Base-by-base conservation (phyloP, 805 yeast species). In the Blastobotrys mokoenaii region DNA sequence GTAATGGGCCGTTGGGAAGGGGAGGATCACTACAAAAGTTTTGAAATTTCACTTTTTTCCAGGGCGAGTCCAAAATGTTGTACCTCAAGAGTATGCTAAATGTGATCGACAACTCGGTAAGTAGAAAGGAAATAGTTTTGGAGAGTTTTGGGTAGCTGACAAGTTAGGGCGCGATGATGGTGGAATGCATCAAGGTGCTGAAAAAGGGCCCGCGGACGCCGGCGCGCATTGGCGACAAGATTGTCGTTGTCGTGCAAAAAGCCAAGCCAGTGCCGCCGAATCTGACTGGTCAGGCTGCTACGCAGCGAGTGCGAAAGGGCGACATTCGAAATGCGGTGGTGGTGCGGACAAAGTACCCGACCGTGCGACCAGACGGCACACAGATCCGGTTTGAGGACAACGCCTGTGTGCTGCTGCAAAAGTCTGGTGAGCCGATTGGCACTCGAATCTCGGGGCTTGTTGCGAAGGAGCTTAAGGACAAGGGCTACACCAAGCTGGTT, bases 301-400 rank as follows among this genome's bases (percentile, higher is more conserved):
- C 80, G 34, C 65, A 60, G 45, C 71, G 90, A 64, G 96, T 90
- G 36, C 86, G 89, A 65, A 82, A 93, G 68, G 95, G 97, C 56
- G 98, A 93, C 61, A 86, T 93, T 44, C 83, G 93, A 48, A 90
- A 94, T 59, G 98, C 97, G 3, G 90, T 93, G 27, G 84, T 93
- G 37, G 97, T 89, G 15, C 81, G 98, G 65, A 87, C 97, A 0
- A 88, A 82, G 67, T 87, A 87, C 52, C 77, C 79, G 45, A 76
- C 76, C 51, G 73, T 74, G 57, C 78, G 98, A 61, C 74, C 81
- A 2, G 97, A 93, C 62, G 98, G 98, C 2, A 74, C 95, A 1
- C 79, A 79, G 17, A 74, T 93, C 25, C 72, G 84, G 55, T 93
- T 93, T 62, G 96, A 89, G 62, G 98, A 93, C 66, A 93, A 90